Evolutionary conservation across 208 protist species (phyloP).

Genomic region (Trypanosoma vivax): DNA sequence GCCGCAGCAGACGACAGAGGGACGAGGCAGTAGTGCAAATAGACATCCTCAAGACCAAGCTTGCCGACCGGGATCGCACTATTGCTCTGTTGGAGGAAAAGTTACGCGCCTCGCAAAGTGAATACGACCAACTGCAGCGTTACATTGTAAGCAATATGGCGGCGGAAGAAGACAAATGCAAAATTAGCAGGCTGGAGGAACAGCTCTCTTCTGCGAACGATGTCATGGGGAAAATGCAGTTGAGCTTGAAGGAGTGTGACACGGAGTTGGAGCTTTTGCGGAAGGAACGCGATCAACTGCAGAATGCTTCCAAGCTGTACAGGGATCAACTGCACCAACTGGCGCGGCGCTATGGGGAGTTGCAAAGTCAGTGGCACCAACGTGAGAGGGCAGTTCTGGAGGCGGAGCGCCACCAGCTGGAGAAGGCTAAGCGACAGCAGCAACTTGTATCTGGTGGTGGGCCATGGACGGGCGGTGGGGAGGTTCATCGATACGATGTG

Average conservation of each 20-base stretch:
- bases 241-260: constrained; percentile 29
- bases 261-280: constrained; percentile 20
- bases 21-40: constrained; percentile 45
- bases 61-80: constrained; percentile 45
- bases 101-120: constrained; percentile 41
- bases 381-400: constrained; percentile 21
- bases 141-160: constrained; percentile 27
- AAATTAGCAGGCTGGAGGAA: constrained; percentile 31
- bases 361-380: constrained; percentile 34
- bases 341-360: constrained; percentile 25
- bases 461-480: background rate
- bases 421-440: constrained; percentile 13
- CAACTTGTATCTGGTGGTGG: constrained; percentile 8
- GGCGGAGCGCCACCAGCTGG: constrained; percentile 13
- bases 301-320: constrained; percentile 26
- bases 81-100: constrained; percentile 40
- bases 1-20: constrained; percentile 32
- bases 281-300: constrained; percentile 29
- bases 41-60: constrained; percentile 37
- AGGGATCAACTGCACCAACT: constrained; percentile 35
- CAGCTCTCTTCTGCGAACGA: constrained; percentile 26
- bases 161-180: constrained; percentile 23
- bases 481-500: constrained; percentile 12
- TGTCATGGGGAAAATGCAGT: constrained; percentile 11
- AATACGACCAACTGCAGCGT: constrained; percentile 63